Conservation (phyloP, 805 yeast genomes). For the Phaffomyces opuntiae region DNA sequence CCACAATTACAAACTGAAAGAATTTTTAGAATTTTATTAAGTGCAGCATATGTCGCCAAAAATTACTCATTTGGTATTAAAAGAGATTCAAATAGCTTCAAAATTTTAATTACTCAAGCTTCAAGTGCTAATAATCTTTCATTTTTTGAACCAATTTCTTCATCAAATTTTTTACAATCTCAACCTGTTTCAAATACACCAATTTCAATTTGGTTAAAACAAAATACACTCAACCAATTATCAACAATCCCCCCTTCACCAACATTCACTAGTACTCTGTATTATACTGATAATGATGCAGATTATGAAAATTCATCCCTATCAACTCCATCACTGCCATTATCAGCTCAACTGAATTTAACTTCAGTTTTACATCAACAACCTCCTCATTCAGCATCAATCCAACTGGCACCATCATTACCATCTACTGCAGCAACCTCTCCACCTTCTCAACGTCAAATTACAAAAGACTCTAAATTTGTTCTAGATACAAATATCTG, state of each 20-base stretch:
- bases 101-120: constrained; percentile 8
- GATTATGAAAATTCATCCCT: constrained; percentile 14
- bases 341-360: constrained; percentile 7
- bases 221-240: constrained; percentile 3
- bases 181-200: constrained; percentile 4
- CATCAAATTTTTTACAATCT: constrained; percentile 5
- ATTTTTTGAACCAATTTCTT: constrained; percentile 5
- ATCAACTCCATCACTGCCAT: constrained; percentile 9
- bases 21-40: constrained; percentile 41
- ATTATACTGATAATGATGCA: constrained; percentile 13
- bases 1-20: constrained; percentile 38
- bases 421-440: constrained; percentile 1
- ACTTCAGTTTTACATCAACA: constrained; percentile 3
- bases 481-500: constrained; percentile 75
- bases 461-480: constrained; percentile 35
- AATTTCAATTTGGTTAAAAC: constrained; percentile 9
- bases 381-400: background rate
- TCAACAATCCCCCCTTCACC: constrained; percentile 12
- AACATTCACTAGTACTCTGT: constrained; percentile 5
- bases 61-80: constrained; percentile 47
- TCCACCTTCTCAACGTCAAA: constrained; percentile 6
- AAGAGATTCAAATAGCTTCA: constrained; percentile 30
- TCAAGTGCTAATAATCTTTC: background rate
- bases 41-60: constrained; percentile 47
- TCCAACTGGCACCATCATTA: background rate